Conservation (phyloP, 2,329 filamentous ascomycete genomes). For the Daldinia eschscholtzii region DNA sequence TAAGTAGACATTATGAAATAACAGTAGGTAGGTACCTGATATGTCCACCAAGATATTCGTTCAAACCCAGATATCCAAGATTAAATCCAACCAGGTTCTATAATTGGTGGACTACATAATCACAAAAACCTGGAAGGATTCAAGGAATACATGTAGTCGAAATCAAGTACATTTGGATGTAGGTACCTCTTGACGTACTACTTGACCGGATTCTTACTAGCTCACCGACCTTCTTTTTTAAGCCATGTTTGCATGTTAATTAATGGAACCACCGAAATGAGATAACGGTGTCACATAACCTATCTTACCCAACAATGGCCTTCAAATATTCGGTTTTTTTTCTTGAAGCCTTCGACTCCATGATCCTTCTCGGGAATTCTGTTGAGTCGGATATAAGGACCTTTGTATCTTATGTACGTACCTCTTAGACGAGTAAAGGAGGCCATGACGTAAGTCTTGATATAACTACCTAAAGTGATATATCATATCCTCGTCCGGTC, state of each 20-base stretch:
- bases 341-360: not conserved
- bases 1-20: not conserved
- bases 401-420: not conserved
- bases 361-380: constrained; percentile 7
- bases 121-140: not conserved
- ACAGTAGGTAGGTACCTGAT: too few species aligned
- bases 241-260: constrained; percentile 25
- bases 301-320: constrained; percentile 6
- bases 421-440: not conserved
- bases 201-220: constrained; percentile 19
- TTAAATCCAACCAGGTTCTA: not conserved
- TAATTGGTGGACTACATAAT: constrained; percentile 30
- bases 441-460: not conserved
- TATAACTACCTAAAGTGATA: constrained; percentile 9
- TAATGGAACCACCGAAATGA: constrained; percentile 22
- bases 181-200: constrained; percentile 13
- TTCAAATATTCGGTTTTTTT: not conserved
- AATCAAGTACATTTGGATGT: too few species aligned
- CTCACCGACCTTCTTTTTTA: constrained; percentile 40
- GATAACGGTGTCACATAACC: constrained; percentile 28
- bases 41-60: too few species aligned
- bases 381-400: not conserved
- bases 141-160: too few species aligned
- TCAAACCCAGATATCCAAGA: not conserved
- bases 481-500: not conserved